Percentiles rank a stretch among this genome's conserved stretches.
These are phyloP conservation scores for Solanum aculeatissimum DNA, from an alignment of 305 asterid genomes.

Conservation along the genomic window DNA sequence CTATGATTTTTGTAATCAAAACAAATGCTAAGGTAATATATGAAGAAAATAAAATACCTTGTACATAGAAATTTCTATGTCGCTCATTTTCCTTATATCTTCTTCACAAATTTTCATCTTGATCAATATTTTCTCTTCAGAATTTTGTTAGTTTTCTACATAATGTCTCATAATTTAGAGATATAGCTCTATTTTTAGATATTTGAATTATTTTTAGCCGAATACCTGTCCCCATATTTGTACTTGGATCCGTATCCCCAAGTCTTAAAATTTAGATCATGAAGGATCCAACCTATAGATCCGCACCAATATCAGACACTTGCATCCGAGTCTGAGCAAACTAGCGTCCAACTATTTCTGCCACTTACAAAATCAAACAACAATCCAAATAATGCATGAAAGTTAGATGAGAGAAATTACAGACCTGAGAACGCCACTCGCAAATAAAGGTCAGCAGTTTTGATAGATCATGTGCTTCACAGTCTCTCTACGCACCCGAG, in stretches of 20 bases:
- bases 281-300: too few species aligned
- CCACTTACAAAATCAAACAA: neutral
- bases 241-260: neutral
- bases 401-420: neutral
- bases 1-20: neutral
- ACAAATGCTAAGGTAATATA: neutral
- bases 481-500: constrained; percentile 9
- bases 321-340: too few species aligned
- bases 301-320: too few species aligned
- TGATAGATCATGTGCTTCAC: constrained; percentile 20
- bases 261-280: neutral
- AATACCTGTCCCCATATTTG: neutral
- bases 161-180: neutral
- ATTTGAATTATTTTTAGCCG: neutral
- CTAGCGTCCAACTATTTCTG: neutral
- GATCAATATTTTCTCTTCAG: neutral
- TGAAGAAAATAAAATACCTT: neutral
- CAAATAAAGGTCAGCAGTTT: constrained; percentile 4
- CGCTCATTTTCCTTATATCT: neutral
- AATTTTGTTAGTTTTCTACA: neutral
- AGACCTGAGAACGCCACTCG: neutral
- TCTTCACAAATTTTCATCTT: neutral
- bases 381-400: neutral
- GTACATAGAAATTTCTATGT: neutral
- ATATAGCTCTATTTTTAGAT: neutral